A percentile compares a stretch with the other conserved stretches of the same genome.
phyloP scores from a whole-genome alignment of 2,329 filamentous ascomycete genomes.

The Domatiomyces globalis region DNA sequence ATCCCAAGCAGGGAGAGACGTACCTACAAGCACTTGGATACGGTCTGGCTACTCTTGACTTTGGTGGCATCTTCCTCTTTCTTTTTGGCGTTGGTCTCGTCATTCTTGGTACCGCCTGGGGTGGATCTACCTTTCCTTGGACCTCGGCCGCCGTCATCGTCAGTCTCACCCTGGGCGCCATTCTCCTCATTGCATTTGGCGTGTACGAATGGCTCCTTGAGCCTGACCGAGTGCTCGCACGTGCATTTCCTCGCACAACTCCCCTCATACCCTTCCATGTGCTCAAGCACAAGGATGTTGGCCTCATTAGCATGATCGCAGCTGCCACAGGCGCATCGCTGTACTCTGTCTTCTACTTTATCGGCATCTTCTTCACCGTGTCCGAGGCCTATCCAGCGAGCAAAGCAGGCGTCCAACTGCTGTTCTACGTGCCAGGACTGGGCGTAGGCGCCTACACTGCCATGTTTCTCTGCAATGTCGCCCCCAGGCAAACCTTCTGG shows the following conservation, averaged over 20 bases:
- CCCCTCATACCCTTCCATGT: conserved; percentile 52
- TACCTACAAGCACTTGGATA: conserved; percentile 26
- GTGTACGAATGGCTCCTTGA: conserved; percentile 35
- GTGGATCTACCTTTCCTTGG: conserved; percentile 33
- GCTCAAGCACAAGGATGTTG: conserved; percentile 43
- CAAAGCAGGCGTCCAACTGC: conserved; percentile 41
- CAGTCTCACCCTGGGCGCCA: conserved; percentile 27
- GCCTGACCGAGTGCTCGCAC: conserved; percentile 34
- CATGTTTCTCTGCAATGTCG: conserved; percentile 46
- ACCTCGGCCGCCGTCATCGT: conserved; percentile 25
- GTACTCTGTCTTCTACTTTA: conserved; percentile 51
- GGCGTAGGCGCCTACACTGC: conserved; percentile 45
- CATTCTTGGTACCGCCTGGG: conserved; percentile 32
- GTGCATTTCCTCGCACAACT: conserved; percentile 39
- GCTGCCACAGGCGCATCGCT: conserved; percentile 43
- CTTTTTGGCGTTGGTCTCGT: conserved; percentile 29
- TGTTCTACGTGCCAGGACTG: conserved; percentile 52
- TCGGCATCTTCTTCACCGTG: conserved; percentile 52
- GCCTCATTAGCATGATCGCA: conserved; percentile 48
- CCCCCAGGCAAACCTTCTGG: conserved; percentile 47
- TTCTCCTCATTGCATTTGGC: conserved; percentile 25
- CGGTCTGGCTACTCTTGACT: conserved; percentile 40
- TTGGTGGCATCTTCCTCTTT: conserved; percentile 32
- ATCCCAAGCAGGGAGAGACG: not conserved
- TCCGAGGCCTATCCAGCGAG: conserved; percentile 41